A percentile compares a stretch with the other conserved stretches of the same genome.
phyloP scores from a whole-genome alignment of 2,329 filamentous ascomycete genomes.

The Botrytis elliptica region DNA sequence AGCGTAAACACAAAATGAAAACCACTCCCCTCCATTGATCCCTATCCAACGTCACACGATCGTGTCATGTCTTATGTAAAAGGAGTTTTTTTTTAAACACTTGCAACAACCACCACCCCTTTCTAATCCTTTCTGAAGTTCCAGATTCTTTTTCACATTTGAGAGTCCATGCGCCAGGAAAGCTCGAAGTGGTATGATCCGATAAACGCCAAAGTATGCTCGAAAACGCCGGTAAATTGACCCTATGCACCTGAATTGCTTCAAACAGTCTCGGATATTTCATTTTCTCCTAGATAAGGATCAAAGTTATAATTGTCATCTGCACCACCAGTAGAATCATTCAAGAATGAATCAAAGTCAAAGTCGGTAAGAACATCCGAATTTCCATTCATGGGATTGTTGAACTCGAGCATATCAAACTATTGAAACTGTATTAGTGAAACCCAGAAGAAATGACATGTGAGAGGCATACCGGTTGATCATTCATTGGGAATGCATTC shows the following conservation, averaged over 20 bases:
- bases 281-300: conserved; percentile 53
- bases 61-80: conserved; percentile 14
- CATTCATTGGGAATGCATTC: conserved; percentile 49
- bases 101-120: conserved; percentile 16
- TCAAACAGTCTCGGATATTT: conserved; percentile 56
- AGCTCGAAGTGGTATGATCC: conserved; percentile 37
- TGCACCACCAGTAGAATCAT: conserved; percentile 45
- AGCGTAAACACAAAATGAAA: conserved; percentile 11
- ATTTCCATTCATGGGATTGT: conserved; percentile 51
- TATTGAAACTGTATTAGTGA: conserved; percentile 21
- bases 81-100: conserved; percentile 12
- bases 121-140: conserved; percentile 21
- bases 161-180: conserved; percentile 32
- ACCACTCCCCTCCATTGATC: background rate
- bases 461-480: conserved; percentile 26
- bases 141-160: conserved; percentile 33
- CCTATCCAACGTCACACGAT: conserved; percentile 12
- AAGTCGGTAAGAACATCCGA: conserved; percentile 64
- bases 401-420: conserved; percentile 50
- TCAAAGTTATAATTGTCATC: conserved; percentile 58
- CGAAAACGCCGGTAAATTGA: conserved; percentile 38
- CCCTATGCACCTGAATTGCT: conserved; percentile 23
- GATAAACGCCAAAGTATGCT: conserved; percentile 40
- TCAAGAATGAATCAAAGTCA: conserved; percentile 67
- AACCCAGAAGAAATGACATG: background rate